These are phyloP conservation scores for Sclerotiophoma versabilis DNA, from an alignment of 2,329 filamentous ascomycete genomes.

Conservation along the genomic window DNA sequence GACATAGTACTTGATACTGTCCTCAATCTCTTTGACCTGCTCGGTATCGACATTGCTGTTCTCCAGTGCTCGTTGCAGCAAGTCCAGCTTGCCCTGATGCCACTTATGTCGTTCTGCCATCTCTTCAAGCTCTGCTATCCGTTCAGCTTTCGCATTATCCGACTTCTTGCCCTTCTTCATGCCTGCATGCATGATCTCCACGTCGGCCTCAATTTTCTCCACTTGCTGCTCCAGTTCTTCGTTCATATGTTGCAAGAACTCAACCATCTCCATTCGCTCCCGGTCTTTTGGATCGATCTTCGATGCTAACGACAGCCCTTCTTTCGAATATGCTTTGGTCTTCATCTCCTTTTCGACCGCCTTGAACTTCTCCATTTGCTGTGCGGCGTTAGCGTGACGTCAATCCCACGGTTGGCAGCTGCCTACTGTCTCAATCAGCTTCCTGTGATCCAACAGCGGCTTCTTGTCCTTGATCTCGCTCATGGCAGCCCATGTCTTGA, in stretches of 20 bases:
- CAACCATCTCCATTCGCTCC: conserved; percentile 85
- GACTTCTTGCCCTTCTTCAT: conserved; percentile 92
- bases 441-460: conserved; percentile 89
- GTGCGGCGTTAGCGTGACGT: conserved; percentile 48
- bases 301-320: conserved; percentile 87
- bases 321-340: conserved; percentile 99
- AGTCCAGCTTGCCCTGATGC: conserved; percentile 91
- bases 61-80: conserved; percentile 87
- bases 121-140: conserved; percentile 83
- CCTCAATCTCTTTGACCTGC: conserved; percentile 86
- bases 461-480: conserved; percentile 99
- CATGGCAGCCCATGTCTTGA: conserved; percentile 98
- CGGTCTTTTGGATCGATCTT: conserved; percentile 98
- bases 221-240: conserved; percentile 94
- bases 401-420: conserved; percentile 8
- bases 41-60: conserved; percentile 90
- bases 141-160: conserved; percentile 82
- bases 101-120: conserved; percentile 93
- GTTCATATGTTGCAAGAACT: conserved; percentile 86
- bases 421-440: conserved; percentile 93
- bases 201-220: conserved; percentile 88
- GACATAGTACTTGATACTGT: conserved; percentile 94
- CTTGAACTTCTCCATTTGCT: conserved; percentile 99
- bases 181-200: conserved; percentile 82
- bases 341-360: conserved; percentile 99